Base-by-base conservation (phyloP, 257 asterid species). In the Capsicum chinense region DNA sequence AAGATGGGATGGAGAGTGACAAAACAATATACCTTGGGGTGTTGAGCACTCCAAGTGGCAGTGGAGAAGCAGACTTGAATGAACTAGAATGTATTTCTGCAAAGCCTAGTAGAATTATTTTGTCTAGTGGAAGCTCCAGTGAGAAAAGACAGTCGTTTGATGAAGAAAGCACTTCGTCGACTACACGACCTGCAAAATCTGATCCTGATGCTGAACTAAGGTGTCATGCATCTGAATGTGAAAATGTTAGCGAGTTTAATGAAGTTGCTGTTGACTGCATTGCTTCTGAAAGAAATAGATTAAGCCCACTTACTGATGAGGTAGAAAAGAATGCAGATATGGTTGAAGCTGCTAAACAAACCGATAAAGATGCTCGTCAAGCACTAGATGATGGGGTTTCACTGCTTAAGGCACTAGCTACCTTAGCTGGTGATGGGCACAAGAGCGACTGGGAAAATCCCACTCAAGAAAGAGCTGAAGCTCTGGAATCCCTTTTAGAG, bases 401-500 rank as follows among this genome's bases (percentile, higher is more conserved):
- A 9, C 69, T 86, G 71, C 78, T 86, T 5, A 88, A 81, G 39
- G 73, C 83, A 6, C 83, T 80, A 47, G 86, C 87, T 70, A 88
- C 94, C 67, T 78, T 83, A 70, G 76, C 84, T 35, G 83, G 64
- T 1, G 88, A 87, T 44, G 94, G 86, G 66, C 86, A 68, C 88
- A 83, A 88, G 21, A 83, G 21, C 0, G 90, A 88, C 48, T 84
- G 84, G 86, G 92, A 83, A 70, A 89, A 66, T 80, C 88, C 89
- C 3, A 91, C 88, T 56, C 90, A 85, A 74, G 94, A 89, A 57
- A 92, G 99, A 83, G 98, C 97, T 0, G 95, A 97, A 80, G 99
- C 98, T 69, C 88, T 97, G 39, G 99, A 97, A 88, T 93, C 99
- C 13, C 91, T 97, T 86, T 97, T 97, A 16, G 99, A 97, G 88